A percentile compares a stretch with the other conserved stretches of the same genome.
Conservation (phyloP, 176 grass and related monocot genomes). For the Microstegium vimineum region DNA sequence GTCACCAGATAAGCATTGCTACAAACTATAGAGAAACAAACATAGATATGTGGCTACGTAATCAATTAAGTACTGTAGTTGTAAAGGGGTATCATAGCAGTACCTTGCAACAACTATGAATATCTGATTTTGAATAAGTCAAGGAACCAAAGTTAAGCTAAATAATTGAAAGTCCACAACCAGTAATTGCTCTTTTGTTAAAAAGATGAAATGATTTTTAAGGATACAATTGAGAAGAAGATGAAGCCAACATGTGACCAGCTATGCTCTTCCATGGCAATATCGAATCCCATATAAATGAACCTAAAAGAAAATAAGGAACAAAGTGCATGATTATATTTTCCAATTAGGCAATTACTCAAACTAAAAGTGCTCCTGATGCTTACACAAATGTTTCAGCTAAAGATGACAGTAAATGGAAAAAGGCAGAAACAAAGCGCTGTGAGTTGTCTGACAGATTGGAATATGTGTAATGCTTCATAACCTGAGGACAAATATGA, state of each 20-base stretch:
- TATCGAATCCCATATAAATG: conserved; percentile 99
- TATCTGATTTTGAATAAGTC: conserved; percentile 66
- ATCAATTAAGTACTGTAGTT: neutral
- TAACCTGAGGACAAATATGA: conserved; percentile 58
- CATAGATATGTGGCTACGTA: neutral
- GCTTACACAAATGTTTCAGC: conserved; percentile 99
- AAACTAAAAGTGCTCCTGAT: neutral
- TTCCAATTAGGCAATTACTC: conserved; percentile 5
- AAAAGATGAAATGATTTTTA: neutral
- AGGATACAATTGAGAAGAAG: conserved; percentile 99
- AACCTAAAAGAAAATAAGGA: conserved; percentile 49
- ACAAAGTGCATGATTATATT: neutral
- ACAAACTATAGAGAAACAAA: conserved; percentile 16
- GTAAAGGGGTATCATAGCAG: neutral
- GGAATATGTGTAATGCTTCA: conserved; percentile 97
- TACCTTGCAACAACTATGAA: conserved; percentile 98
- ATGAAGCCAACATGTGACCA: conserved; percentile 98
- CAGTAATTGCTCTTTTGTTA: neutral
- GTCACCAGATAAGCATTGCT: neutral
- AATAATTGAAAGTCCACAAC: conserved; percentile 3
- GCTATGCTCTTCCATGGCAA: conserved; percentile 99
- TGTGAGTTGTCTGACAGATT: conserved; percentile 97
- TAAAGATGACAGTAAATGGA: conserved; percentile 92
- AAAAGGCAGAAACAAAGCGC: conserved; percentile 86
- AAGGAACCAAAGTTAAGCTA: conserved; percentile 52